Base-by-base conservation (phyloP, 2,329 filamentous ascomycete species). In the Ophiocordyceps camponoti-saundersi region DNA sequence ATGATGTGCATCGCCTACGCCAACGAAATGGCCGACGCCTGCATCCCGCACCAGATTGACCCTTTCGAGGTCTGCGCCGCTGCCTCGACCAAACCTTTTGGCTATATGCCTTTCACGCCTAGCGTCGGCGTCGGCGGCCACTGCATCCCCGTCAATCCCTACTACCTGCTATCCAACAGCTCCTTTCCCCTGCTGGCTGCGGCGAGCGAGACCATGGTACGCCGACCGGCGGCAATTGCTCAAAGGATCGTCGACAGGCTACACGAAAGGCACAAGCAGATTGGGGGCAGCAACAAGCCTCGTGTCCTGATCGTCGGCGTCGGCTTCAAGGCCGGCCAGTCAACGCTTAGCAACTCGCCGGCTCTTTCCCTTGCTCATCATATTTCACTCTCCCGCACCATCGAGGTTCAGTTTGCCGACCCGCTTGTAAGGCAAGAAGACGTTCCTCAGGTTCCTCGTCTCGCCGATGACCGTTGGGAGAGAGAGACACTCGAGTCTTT, bases 1-100 rank as follows among this genome's bases (percentile, higher is more conserved):
- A 75, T 73, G 67, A 59, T 76, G 13, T 65, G 65, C 53, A 72
- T 74, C 32, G 71, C 72, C 0, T 76, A 71, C 48, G 70, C 66
- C 48, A 75, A 75, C 51, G 72, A 76, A 50, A 74, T 76, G 68
- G 70, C 71, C 1, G 70, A 75, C 51, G 71, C 72, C 7, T 75
- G 71, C 47, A 46, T 56, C 8, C 49, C 57, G 0, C 63, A 68
- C 44, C 61, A 55, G 22, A 72, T 76, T 44, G 65, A 75, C 48
- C 65, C 69, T 0, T 71, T 65, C 44, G 72, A 76, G 53, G 71
- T 76, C 16, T 67, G 64, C 45, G 53, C 51, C 3, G 71, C 71
- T 1, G 71, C 72, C 3, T 55, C 65, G 3, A 71, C 68, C 16
- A 75, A 73, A 51, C 70, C 70, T 0, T 76, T 74, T 49, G 72